Evolutionary conservation across 2,329 filamentous ascomycete species (phyloP), one percentile per base, ranked within the genome.

Genomic region (Monosporascus sp.): DNA sequence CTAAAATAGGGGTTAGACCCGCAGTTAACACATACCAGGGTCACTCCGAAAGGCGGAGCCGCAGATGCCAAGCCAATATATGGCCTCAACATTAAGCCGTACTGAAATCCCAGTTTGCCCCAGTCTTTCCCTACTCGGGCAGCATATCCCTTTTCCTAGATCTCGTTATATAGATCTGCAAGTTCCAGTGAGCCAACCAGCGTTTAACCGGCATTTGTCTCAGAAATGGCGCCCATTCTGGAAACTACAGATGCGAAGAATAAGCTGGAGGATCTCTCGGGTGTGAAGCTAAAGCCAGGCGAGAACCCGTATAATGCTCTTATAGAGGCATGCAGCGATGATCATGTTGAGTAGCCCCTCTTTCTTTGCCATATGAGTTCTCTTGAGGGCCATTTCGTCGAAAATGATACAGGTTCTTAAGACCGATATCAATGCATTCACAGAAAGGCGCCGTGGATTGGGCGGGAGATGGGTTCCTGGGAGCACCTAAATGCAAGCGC

Each of bases 251-350:
- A 79, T 43, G 70, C 72, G 15, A 72, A 68, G 56, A 80, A 80
- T 66, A 79, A 77, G 68, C 65, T 81, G 11, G 76, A 81, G 62
- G 78, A 83, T 50, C 67, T 83, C 26, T 82, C 80, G 1, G 79
- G 79, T 15, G 69, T 81, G 48, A 65, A 70, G 20, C 63, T 77
- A 53, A 66, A 73, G 58, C 75, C 78, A 0, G 80, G 78, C 46
- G 80, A 82, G 65, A 95, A 94, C 60, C 90, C 89, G 1, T 94
- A 92, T 67, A 79, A 89, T 60, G 83, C 85, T 18, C 73, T 95
- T 55, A 88, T 96, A 54, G 70, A 79, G 43, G 79, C 81, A 9
- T 91, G 86, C 65, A 71, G 84, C 48, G 74, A 87, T 67, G 76
- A 89, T 60, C 74, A 84, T 51, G 89, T 93, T 77, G 65, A 79